Percentiles rank a stretch among this genome's conserved stretches.
Conservation (phyloP, 805 yeast genomes). For the Blastobotrys mokoenaii region DNA sequence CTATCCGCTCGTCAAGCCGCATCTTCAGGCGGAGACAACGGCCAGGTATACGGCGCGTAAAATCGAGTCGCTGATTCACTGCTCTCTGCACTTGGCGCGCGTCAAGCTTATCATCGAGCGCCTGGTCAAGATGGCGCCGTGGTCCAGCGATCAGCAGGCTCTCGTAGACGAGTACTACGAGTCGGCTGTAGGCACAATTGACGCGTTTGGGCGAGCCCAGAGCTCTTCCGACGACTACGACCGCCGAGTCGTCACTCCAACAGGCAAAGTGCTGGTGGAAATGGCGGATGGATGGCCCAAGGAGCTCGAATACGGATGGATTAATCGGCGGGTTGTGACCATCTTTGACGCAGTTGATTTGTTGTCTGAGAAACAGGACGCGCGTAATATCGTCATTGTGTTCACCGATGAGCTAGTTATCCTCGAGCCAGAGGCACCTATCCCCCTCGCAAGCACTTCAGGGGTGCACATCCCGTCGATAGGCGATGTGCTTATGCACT, state of each 20-base stretch:
- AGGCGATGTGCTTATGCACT: conserved; percentile 82
- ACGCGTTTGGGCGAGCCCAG: conserved; percentile 62
- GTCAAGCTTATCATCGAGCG: conserved; percentile 62
- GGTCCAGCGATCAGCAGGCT: conserved; percentile 31
- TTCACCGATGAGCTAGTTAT: conserved; percentile 76
- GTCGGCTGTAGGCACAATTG: conserved; percentile 56
- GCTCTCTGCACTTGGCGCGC: conserved; percentile 63
- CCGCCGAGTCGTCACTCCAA: conserved; percentile 75
- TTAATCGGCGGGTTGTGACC: conserved; percentile 75
- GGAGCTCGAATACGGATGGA: conserved; percentile 82
- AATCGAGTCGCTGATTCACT: conserved; percentile 54
- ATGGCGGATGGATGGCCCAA: conserved; percentile 82
- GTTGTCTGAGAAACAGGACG: conserved; percentile 20
- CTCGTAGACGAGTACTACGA: conserved; percentile 37
- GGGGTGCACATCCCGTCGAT: conserved; percentile 46
- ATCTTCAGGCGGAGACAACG: conserved; percentile 23
- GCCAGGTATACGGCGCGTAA: conserved; percentile 37
- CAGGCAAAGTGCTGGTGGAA: conserved; percentile 82
- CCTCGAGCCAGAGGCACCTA: conserved; percentile 38
- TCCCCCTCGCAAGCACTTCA: conserved; percentile 29
- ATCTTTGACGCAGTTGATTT: conserved; percentile 45
- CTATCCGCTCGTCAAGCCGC: conserved; percentile 29
- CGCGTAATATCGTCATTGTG: conserved; percentile 53
- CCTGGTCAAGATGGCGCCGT: conserved; percentile 37
- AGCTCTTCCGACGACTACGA: conserved; percentile 38